Evolutionary conservation across 345 rosid species (phyloP), one percentile per base, ranked within the genome.

Genomic region (Capsella bursapastoris): DNA sequence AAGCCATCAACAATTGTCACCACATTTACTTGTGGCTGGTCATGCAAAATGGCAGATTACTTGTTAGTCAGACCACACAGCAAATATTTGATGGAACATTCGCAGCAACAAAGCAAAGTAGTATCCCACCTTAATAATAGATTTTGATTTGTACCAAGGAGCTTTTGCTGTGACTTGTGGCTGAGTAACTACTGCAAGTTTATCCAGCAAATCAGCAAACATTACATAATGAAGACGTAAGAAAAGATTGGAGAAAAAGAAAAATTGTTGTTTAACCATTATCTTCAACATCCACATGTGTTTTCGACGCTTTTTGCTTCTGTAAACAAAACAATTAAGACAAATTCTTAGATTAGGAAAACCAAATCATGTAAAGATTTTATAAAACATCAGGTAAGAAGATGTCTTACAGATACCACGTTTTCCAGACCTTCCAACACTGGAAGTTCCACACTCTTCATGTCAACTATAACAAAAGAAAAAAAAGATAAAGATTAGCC

Each of bases 1-100:
- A 95, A 80, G 52, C 99, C 98, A 75, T 95, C 98, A 10, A 88
- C 81, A 53, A 95, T 89, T 25, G 99, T 92, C 68, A 96, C 89
- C 67, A 92, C 98, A 3, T 88, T 78, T 64, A 65, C 81, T 55
- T 82, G 78, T 40, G 92, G 88, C 71, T 79, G 78, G 82, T 87
- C 59, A 67, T 50, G 40, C 66, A 45, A 77, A 58, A 53, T 35
- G 25, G 32, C 27, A 57, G 4, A 57, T n/a, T 25, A 29, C 32
- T 41, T 43, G 71, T 29, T 38, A 73, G 18, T 18, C 49, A 62
- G 16, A 57, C 4, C 34, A 62, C 28, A 51, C 10, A 0, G 6
- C 29, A 43, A 7, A 45, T 1, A 43, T 18, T 53, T n/a, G 53
- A 59, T 41, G 15, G 14, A 22, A 35, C 37, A 43, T 45, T 15